These are phyloP conservation scores for Russula dissimulans DNA, from an alignment of 768 basidiomycete species.

Conservation along the genomic window DNA sequence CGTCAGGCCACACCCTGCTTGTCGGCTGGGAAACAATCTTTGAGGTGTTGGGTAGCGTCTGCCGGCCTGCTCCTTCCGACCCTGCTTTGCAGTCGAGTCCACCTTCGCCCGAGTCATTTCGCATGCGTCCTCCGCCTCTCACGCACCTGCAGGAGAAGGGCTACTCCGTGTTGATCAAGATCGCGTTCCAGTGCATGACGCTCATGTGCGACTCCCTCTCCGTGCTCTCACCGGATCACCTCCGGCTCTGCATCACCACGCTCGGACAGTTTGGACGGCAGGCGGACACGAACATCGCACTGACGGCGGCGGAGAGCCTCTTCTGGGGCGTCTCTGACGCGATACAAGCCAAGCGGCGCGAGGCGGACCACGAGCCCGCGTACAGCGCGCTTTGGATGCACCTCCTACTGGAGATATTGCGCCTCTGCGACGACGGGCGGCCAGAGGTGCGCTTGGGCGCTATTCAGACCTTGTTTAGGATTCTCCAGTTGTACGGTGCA, in stretches of 20 bases:
- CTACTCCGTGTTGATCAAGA: slow-evolving; percentile 71
- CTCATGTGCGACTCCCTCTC: slow-evolving; percentile 91
- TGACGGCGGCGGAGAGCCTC: slow-evolving; percentile 87
- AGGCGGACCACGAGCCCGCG: slow-evolving; percentile 49
- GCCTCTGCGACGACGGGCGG: slow-evolving; percentile 65
- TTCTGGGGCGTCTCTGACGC: slow-evolving; percentile 96
- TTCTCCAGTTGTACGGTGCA: slow-evolving; percentile 87
- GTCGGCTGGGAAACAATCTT: slow-evolving; percentile 94
- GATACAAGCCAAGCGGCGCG: slow-evolving; percentile 76
- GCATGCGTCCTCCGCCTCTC: slow-evolving; percentile 30
- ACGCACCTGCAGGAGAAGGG: slow-evolving; percentile 58
- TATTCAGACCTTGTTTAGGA: slow-evolving; percentile 90
- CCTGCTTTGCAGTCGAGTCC: slow-evolving; percentile 30
- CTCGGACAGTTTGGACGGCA: slow-evolving; percentile 89
- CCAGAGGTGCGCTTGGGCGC: slow-evolving; percentile 89
- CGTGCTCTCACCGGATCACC: slow-evolving; percentile 66
- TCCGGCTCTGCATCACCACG: slow-evolving; percentile 83
- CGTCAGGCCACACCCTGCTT: slow-evolving; percentile 83
- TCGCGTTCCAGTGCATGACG: slow-evolving; percentile 89
- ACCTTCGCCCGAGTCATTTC: slow-evolving; percentile 23
- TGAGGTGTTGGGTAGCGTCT: slow-evolving; percentile 84
- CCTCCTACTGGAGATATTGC: slow-evolving; percentile 73
- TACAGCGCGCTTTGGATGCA: slow-evolving; percentile 93
- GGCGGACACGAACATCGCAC: slow-evolving; percentile 89
- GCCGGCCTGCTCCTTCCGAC: slow-evolving; percentile 44